Conservation (phyloP, 345 rosid genomes). For the Mangifera indica region DNA sequence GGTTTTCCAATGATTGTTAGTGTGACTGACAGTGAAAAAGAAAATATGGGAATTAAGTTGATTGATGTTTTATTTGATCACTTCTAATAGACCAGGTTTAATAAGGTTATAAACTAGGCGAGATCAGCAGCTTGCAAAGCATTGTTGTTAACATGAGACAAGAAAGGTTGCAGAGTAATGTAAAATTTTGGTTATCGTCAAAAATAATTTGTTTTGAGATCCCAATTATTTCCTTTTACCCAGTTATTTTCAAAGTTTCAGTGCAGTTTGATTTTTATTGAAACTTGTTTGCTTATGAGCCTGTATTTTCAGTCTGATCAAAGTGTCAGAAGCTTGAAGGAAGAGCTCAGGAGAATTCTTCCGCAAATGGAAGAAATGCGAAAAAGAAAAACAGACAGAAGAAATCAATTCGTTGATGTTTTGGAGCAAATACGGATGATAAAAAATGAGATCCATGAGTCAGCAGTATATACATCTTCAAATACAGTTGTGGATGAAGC, state of each 20-base stretch:
- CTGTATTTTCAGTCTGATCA: conserved; percentile 60
- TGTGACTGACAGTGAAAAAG: background rate
- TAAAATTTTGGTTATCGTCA: background rate
- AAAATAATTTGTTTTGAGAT: background rate
- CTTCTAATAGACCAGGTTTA: background rate
- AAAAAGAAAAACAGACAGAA: conserved; percentile 72
- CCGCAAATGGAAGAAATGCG: conserved; percentile 92
- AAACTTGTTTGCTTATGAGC: conserved; percentile 10
- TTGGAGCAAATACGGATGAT: conserved; percentile 50
- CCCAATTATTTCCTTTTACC: background rate
- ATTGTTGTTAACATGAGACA: background rate
- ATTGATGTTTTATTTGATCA: background rate
- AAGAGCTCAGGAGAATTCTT: conserved; percentile 67
- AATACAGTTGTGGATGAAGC: conserved; percentile 53
- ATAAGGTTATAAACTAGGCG: background rate
- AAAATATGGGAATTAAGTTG: background rate
- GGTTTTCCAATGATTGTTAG: background rate
- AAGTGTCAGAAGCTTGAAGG: conserved; percentile 73
- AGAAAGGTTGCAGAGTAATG: background rate
- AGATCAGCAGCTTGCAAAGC: background rate
- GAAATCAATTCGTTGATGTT: conserved; percentile 71
- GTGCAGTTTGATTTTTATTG: background rate
- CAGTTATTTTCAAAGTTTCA: background rate
- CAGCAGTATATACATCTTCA: conserved; percentile 32
- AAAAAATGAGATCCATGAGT: conserved; percentile 58